These are phyloP conservation scores for Aspergillus ochraceus DNA, from an alignment of 2,329 filamentous ascomycete genomes.

Conservation along the genomic window DNA sequence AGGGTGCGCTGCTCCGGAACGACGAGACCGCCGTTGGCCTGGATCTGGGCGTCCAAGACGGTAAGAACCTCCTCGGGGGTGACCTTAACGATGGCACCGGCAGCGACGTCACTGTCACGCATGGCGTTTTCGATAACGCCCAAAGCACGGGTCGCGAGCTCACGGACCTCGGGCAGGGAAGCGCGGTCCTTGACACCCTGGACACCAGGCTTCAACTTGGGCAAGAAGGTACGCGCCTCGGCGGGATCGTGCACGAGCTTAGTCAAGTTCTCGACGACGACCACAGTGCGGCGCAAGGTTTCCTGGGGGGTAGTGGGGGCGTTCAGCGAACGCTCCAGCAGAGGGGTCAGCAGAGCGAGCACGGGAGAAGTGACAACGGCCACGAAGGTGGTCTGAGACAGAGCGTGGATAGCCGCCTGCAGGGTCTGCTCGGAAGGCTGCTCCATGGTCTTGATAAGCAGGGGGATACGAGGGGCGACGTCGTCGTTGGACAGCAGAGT, in stretches of 20 bases:
- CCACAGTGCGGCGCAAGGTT: slow-evolving; percentile 90
- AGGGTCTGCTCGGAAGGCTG: slow-evolving; percentile 84
- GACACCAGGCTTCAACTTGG: slow-evolving; percentile 90
- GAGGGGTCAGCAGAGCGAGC: slow-evolving; percentile 87
- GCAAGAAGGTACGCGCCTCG: slow-evolving; percentile 91
- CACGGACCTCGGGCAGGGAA: slow-evolving; percentile 90
- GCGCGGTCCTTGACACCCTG: slow-evolving; percentile 84
- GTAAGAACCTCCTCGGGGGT: slow-evolving; percentile 69
- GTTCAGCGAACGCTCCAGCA: slow-evolving; percentile 91
- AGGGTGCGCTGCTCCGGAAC: slow-evolving; percentile 62
- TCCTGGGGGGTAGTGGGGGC: slow-evolving; percentile 88
- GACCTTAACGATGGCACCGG: slow-evolving; percentile 61
- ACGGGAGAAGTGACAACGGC: slow-evolving; percentile 94
- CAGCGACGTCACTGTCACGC: slow-evolving; percentile 62
- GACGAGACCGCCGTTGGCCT: slow-evolving; percentile 64
- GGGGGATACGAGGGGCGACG: slow-evolving; percentile 84
- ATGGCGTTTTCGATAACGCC: slow-evolving; percentile 92
- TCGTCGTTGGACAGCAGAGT: slow-evolving; percentile 95
- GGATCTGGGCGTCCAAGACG: slow-evolving; percentile 73
- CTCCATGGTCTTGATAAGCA: slow-evolving; percentile 93
- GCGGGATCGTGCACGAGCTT: slow-evolving; percentile 96
- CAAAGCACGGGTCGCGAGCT: slow-evolving; percentile 79
- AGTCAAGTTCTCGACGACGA: slow-evolving; percentile 96
- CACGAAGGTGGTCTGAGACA: slow-evolving; percentile 98
- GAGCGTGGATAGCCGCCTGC: slow-evolving; percentile 93